Evolutionary conservation across 2,329 filamentous ascomycete species (phyloP), one percentile per base, ranked within the genome.

Genomic region (Talaromyces sp.): DNA sequence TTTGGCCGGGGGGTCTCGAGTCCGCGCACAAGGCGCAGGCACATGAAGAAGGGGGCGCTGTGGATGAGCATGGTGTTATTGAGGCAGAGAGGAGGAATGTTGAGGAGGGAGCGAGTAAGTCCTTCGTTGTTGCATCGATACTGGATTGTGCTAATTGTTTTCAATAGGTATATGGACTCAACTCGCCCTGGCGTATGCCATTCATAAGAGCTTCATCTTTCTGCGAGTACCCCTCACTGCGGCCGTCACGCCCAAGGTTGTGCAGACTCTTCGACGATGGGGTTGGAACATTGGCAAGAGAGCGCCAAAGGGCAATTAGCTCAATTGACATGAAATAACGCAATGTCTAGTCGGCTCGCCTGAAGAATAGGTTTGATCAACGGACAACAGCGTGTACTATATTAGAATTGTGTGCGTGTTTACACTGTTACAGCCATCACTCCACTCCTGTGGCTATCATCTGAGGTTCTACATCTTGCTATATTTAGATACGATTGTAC

Each of bases 151-250:
- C 44, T 59, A 60, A 58, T 62, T 33, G 51, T 25, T 28, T 27
- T 39, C 4, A 13, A 15, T 66, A 88, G 86, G 85, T 69, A 79
- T 89, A 57, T 88, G 86, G 85, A 98, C 95, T 9, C 92, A 97
- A 73, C 81, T 99, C 32, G 92, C 91, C 17, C 84, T 99, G 55
- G 95, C 95, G 13, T 99, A 99, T 72, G 93, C 93, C 30, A 91
- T 99, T 62, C 95, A 99, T 82, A 99, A 99, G 80, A 96, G 90
- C 68, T 92, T 98, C 75, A 97, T 99, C 70, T 96, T 99, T 76
- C 76, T 98, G 66, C 86, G 95, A n/a, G 92, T 99, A 10, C 95
- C 95, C 9, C 78, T 98, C 65, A 95, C 95, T 1, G 92, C 91
- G 13, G 93, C 92, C 2, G 83, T 98, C 36, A 92, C 91, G 9